phyloP scores from a whole-genome alignment of 371 early-diverging fungal species.

The Sporodiniella umbellata region DNA sequence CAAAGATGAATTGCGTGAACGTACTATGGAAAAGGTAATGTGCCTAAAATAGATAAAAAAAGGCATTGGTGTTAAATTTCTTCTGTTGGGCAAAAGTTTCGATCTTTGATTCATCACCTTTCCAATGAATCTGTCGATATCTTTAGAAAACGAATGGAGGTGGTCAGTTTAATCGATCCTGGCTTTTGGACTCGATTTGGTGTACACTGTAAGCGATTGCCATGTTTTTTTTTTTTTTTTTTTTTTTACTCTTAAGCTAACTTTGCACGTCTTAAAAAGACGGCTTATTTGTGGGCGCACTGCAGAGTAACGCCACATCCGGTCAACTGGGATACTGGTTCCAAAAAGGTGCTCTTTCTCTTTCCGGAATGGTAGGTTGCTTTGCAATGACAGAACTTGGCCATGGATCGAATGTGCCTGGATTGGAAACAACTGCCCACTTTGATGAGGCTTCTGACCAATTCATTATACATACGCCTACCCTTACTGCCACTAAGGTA shows the following conservation, averaged over 20 bases:
- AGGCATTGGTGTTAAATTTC: too few species aligned
- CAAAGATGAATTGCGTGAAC: conserved; percentile 75
- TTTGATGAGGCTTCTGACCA: conserved; percentile 81
- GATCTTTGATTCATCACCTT: conserved; percentile 71
- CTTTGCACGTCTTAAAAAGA: too few species aligned
- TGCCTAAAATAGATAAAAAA: not conserved
- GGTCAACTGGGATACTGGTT: conserved; percentile 89
- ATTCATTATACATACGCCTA: conserved; percentile 89
- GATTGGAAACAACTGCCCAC: conserved; percentile 92
- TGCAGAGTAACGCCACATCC: conserved; percentile 86
- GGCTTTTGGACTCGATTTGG: conserved; percentile 93
- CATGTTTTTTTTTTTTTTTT: not conserved
- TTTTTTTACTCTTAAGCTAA: not conserved
- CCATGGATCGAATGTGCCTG: conserved; percentile 90
- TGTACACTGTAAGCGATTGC: conserved; percentile 66
- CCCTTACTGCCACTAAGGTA: conserved; percentile 83
- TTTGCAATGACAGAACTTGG: conserved; percentile 92
- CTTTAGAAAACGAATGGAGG: conserved; percentile 80
- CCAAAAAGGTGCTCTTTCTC: conserved; percentile 78
- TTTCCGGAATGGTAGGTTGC: conserved; percentile 83
- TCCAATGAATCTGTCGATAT: conserved; percentile 71
- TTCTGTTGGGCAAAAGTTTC: too few species aligned
- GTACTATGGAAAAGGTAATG: conserved; percentile 80
- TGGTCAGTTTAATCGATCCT: conserved; percentile 80
- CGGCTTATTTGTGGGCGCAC: conserved; percentile 88